phyloP scores from a whole-genome alignment of 2,329 filamentous ascomycete genomes.

The Verticillium nonalfalfae region DNA sequence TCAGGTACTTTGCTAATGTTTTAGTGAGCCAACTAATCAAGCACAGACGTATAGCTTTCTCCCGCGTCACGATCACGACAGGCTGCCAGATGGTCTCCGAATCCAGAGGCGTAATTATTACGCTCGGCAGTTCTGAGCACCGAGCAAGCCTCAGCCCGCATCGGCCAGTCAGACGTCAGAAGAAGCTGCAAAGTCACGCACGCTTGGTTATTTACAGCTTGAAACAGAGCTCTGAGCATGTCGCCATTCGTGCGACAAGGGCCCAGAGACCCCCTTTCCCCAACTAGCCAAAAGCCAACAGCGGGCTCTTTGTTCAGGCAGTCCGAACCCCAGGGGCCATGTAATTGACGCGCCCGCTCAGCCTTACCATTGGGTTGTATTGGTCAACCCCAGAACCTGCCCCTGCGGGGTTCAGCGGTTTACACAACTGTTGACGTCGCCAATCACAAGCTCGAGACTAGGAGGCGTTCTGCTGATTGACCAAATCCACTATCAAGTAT shows the following conservation, averaged over 20 bases:
- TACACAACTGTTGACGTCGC: background rate
- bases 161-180: too few relatives aligned
- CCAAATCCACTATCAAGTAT: background rate
- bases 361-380: slow-evolving; percentile 1
- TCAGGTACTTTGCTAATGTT: background rate
- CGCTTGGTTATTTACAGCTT: background rate
- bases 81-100: too few relatives aligned
- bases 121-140: too few relatives aligned
- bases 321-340: background rate
- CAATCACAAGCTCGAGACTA: background rate
- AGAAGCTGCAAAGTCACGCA: background rate
- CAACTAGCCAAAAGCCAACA: background rate
- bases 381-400: background rate
- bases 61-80: background rate
- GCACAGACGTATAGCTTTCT: background rate
- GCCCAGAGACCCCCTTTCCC: background rate
- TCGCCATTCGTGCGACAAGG: background rate
- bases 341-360: background rate
- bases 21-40: background rate
- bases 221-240: background rate
- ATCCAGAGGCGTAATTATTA: too few relatives aligned
- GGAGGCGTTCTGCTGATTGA: background rate
- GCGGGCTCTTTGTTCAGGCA: background rate
- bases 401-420: background rate
- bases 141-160: too few relatives aligned